phyloP scores from a whole-genome alignment of 108 stramenopile genomes.

The Cyclostephanos invisitatus region DNA sequence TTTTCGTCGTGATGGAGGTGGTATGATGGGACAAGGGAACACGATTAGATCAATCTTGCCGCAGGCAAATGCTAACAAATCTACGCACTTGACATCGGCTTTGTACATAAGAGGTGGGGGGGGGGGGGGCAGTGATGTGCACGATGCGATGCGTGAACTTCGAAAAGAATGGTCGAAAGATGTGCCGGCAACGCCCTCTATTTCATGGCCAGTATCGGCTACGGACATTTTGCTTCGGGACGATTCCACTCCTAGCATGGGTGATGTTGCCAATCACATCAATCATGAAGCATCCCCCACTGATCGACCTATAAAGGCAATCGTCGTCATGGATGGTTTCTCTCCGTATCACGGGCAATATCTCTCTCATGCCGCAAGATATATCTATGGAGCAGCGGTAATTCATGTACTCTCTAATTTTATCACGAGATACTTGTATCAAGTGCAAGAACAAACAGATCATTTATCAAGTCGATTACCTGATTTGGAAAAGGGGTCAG shows the following conservation, averaged over 20 bases:
- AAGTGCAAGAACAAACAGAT: slow-evolving; percentile 47
- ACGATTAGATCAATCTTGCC: neutral
- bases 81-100: neutral
- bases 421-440: slow-evolving; percentile 58
- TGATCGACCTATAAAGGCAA: slow-evolving; percentile 31
- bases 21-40: neutral
- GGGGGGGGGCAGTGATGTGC: slow-evolving; percentile 9
- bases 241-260: neutral
- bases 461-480: slow-evolving; percentile 55
- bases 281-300: neutral
- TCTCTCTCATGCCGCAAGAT: slow-evolving; percentile 54
- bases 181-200: slow-evolving; percentile 39
- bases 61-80: neutral
- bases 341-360: slow-evolving; percentile 77
- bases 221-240: slow-evolving; percentile 4
- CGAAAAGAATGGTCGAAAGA: slow-evolving; percentile 34
- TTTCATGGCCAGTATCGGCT: slow-evolving; percentile 32
- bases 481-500: slow-evolving; percentile 38
- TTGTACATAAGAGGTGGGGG: neutral
- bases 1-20: neutral
- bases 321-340: slow-evolving; percentile 80
- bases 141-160: slow-evolving; percentile 32
- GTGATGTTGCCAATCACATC: slow-evolving; percentile 9
- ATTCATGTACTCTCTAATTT: slow-evolving; percentile 68
- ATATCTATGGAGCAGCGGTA: slow-evolving; percentile 61